phyloP scores from a whole-genome alignment of 345 rosid genomes.

The Crucihimalaya himalaica region DNA sequence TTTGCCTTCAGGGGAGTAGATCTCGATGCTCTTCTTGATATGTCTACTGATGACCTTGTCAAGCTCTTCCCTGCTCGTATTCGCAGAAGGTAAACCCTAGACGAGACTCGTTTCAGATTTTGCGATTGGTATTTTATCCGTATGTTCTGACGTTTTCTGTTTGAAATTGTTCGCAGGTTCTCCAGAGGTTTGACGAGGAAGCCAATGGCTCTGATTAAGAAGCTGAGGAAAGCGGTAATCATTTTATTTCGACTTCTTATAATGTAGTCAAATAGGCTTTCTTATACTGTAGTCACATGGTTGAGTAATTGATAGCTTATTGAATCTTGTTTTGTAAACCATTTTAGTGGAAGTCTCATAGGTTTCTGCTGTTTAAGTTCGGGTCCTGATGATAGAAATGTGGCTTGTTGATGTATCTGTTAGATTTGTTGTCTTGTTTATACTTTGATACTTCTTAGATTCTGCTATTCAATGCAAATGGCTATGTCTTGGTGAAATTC shows the following conservation, averaged over 20 bases:
- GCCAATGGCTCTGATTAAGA: slow-evolving; percentile 86
- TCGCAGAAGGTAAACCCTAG: slow-evolving; percentile 75
- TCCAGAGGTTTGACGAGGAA: slow-evolving; percentile 86
- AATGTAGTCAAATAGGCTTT: background rate
- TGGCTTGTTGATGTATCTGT: background rate
- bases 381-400: background rate
- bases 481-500: background rate
- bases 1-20: slow-evolving; percentile 83
- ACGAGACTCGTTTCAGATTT: background rate
- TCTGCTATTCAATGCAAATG: background rate
- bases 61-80: slow-evolving; percentile 89
- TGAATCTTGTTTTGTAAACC: background rate
- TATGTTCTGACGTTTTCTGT: background rate
- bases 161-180: slow-evolving; percentile 53
- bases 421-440: background rate
- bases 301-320: background rate
- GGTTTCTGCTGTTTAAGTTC: background rate
- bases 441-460: background rate
- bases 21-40: slow-evolving; percentile 86
- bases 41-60: slow-evolving; percentile 94
- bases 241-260: background rate
- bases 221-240: slow-evolving; percentile 79
- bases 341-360: background rate
- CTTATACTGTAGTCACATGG: background rate
- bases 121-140: background rate